Conservation (phyloP, 108 stramenopile genomes). For the Pseudonitzschia multiseries region DNA sequence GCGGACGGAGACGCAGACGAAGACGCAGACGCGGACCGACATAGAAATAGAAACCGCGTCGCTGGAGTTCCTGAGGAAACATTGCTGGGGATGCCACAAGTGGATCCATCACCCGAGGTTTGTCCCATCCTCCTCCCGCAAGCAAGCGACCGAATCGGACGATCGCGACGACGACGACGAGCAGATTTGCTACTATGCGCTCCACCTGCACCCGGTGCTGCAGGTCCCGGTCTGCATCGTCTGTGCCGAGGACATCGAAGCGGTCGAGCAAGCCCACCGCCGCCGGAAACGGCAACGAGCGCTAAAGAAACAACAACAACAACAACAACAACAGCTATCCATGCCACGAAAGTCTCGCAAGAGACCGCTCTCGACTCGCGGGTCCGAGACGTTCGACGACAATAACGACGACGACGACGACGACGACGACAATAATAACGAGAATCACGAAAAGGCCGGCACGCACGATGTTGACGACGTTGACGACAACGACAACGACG, state of each 20-base stretch:
- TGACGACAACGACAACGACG: background rate
- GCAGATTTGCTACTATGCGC: constrained; percentile 26
- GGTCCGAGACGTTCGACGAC: too few species aligned
- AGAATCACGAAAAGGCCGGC: background rate
- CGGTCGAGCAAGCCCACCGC: constrained; percentile 25
- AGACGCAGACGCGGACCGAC: too few species aligned
- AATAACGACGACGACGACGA: background rate
- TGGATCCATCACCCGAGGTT: constrained; percentile 9
- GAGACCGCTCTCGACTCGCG: background rate
- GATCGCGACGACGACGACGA: background rate
- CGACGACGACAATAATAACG: background rate
- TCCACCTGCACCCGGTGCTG: constrained; percentile 57
- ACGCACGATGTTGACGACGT: background rate
- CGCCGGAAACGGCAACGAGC: background rate
- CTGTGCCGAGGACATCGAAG: constrained; percentile 45
- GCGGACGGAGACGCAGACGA: too few species aligned
- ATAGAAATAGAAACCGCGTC: background rate
- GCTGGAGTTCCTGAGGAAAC: constrained; percentile 1
- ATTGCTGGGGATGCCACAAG: constrained; percentile 13
- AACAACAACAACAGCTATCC: background rate
- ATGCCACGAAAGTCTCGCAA: background rate
- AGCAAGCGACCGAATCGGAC: too few species aligned
- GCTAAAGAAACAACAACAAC: background rate
- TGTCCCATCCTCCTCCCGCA: background rate
- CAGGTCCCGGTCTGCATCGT: constrained; percentile 45